These are phyloP conservation scores for Bryum argenteum DNA, from an alignment of 225 moss, liverwort and hornwort species.

Conservation along the genomic window DNA sequence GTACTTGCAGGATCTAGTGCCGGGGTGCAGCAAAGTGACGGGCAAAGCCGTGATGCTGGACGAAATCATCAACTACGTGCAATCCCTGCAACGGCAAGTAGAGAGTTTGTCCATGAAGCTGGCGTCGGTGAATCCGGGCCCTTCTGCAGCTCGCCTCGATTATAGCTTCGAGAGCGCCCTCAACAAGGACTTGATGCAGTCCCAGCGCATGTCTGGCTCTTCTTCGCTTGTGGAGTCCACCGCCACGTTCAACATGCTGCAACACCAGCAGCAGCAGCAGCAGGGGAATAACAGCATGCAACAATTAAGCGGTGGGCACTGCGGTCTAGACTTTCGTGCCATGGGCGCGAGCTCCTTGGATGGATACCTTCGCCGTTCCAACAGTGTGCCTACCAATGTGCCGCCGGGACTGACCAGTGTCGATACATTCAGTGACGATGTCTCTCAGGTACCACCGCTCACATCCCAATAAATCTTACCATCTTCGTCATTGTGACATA, in stretches of 20 bases:
- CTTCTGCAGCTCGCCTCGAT: conserved; percentile 41
- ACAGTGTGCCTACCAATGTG: conserved; percentile 42
- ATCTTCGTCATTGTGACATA: background rate
- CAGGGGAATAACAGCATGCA: conserved; percentile 30
- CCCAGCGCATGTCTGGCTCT: conserved; percentile 27
- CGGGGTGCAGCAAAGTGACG: conserved; percentile 64
- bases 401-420: conserved; percentile 33
- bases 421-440: conserved; percentile 36
- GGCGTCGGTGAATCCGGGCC: conserved; percentile 51
- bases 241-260: conserved; percentile 40
- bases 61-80: conserved; percentile 63
- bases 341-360: conserved; percentile 46
- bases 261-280: conserved; percentile 40
- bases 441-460: conserved; percentile 35
- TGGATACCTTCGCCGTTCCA: conserved; percentile 44
- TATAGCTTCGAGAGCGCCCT: conserved; percentile 37
- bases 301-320: conserved; percentile 26
- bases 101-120: conserved; percentile 64
- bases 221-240: conserved; percentile 37
- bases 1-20: conserved; percentile 62
- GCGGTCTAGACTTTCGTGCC: conserved; percentile 49
- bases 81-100: conserved; percentile 55
- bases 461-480: background rate
- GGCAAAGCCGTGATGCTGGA: conserved; percentile 66
- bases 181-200: conserved; percentile 50